Percentiles rank a stretch among this genome's conserved stretches.
Evolutionary conservation across 1,284 basidiomycete species (phyloP).

Genomic region (Stygiomarasmius scandens): DNA sequence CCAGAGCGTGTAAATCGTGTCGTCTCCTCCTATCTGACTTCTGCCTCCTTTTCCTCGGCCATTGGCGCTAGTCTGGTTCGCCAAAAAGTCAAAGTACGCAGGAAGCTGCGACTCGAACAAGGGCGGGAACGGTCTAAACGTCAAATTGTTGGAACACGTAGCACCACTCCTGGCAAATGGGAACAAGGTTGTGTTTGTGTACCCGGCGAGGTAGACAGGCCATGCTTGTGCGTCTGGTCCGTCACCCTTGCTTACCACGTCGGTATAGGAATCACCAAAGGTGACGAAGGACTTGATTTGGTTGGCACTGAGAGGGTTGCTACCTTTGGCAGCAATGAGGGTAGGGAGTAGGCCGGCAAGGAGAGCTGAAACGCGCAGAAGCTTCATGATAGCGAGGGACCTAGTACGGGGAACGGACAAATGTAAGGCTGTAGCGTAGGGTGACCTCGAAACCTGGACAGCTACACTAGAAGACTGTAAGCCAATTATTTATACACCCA

Average conservation of each 20-base stretch:
- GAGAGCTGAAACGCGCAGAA: neutral
- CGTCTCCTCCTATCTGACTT: conserved; percentile 27
- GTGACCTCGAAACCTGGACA: too few relatives aligned
- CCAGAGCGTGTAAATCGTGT: conserved; percentile 49
- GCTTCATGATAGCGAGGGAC: too few relatives aligned
- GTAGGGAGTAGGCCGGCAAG: neutral
- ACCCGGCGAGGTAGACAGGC: conserved; percentile 42
- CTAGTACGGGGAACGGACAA: too few relatives aligned
- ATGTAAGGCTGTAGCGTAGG: too few relatives aligned
- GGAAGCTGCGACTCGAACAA: conserved; percentile 47
- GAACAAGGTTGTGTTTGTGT: conserved; percentile 38
- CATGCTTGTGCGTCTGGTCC: conserved; percentile 26
- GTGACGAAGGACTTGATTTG: conserved; percentile 42
- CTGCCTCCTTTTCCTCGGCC: too few relatives aligned
- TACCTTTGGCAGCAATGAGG: neutral
- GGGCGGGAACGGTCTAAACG: conserved; percentile 41
- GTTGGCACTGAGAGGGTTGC: conserved; percentile 2
- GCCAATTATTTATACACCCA: too few relatives aligned
- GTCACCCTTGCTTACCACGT: conserved; percentile 19
- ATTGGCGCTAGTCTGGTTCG: conserved; percentile 28
- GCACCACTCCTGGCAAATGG: conserved; percentile 48
- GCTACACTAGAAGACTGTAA: too few relatives aligned
- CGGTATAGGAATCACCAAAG: conserved; percentile 49
- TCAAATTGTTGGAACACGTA: conserved; percentile 48
- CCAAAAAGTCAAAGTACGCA: conserved; percentile 31